Evolutionary conservation across 2,329 filamentous ascomycete species (phyloP).

Genomic region (Xylariaceae sp.): DNA sequence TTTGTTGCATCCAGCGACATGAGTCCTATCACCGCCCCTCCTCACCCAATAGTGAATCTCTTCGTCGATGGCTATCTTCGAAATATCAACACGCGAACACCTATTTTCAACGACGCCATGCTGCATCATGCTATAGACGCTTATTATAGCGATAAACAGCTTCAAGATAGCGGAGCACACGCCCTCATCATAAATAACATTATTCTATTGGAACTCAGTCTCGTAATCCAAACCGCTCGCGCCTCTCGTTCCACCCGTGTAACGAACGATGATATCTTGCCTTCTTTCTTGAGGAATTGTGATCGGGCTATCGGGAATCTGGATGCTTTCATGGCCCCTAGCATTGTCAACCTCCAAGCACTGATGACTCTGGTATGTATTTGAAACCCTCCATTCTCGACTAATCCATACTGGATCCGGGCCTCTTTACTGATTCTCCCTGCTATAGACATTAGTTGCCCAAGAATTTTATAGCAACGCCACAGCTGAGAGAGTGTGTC

Average conservation of each 20-base stretch:
- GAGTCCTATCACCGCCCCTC: constrained; percentile 23
- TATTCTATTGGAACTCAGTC: constrained; percentile 26
- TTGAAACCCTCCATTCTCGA: not conserved
- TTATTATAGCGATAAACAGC: constrained; percentile 24
- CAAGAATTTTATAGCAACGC: constrained; percentile 30
- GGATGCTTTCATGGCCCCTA: constrained; percentile 24
- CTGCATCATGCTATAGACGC: constrained; percentile 25
- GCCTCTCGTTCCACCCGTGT: constrained; percentile 17
- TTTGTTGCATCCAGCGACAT: constrained; percentile 13
- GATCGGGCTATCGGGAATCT: constrained; percentile 31
- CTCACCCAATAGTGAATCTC: constrained; percentile 24
- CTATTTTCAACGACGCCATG: constrained; percentile 29
- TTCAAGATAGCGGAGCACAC: constrained; percentile 22
- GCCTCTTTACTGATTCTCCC: not conserved
- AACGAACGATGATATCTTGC: constrained; percentile 30
- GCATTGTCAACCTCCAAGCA: constrained; percentile 26
- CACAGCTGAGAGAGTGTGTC: constrained; percentile 29
- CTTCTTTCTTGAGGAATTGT: constrained; percentile 32
- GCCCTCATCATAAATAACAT: constrained; percentile 33
- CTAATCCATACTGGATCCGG: not conserved
- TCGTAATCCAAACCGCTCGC: constrained; percentile 28
- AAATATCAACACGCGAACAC: constrained; percentile 28
- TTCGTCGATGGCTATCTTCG: constrained; percentile 31
- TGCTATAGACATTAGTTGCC: constrained; percentile 23
- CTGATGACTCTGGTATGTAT: constrained; percentile 30